Base-by-base conservation (phyloP, 495 filamentous ascomycete genomes). In the Pyronema domesticum region DNA sequence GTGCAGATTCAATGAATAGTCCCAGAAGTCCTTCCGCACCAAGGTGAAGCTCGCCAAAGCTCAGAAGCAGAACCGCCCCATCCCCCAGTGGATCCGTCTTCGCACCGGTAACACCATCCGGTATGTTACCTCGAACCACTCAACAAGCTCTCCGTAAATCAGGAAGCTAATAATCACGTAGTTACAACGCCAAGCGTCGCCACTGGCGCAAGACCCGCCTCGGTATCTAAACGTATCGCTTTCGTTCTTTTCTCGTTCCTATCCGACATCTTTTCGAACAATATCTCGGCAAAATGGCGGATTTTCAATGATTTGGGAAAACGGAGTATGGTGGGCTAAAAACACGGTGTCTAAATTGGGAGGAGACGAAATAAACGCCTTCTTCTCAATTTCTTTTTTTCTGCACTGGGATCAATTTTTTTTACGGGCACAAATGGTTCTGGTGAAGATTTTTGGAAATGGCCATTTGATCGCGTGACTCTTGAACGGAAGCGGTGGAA, bases 41-140 rank as follows among this genome's bases (percentile, higher is more conserved):
- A 98, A 98, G 89, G 84, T 91, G 73, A 98, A 98, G 91, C 91
- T 98, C 77, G 91, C 93, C 68, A 95, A 88, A 79, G 91, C 91
- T 69, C 88, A 95, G 79, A 95, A 93, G 77, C 88, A 95, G 78
- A 98, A 96, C 83, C 79, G 93, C 65, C 91, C 91, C 58, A 95
- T 98, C 72, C 91, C 91, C 59, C 91, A 98, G 80, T 98, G 91
- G 91, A 96, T 98, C 71, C 83, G 91, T 67, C 80, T 98, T 66
- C 82, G 91, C 69, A 98, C 91, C 60, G 83, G 82, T 72, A 98
- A 98, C 79, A 98, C 89, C 76, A 94, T 95, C 74, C 79, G 87
- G 88, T 95, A 81, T 74, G 79, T 70, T 58, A 37, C 54, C 53
- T 46, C 15, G 55, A n/a, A 15, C 37, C 45, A 15, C 42, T 50